Evolutionary conservation across 2,329 filamentous ascomycete genomes (phyloP).

Genomic region (Pseudogymnoascus sp.): DNA sequence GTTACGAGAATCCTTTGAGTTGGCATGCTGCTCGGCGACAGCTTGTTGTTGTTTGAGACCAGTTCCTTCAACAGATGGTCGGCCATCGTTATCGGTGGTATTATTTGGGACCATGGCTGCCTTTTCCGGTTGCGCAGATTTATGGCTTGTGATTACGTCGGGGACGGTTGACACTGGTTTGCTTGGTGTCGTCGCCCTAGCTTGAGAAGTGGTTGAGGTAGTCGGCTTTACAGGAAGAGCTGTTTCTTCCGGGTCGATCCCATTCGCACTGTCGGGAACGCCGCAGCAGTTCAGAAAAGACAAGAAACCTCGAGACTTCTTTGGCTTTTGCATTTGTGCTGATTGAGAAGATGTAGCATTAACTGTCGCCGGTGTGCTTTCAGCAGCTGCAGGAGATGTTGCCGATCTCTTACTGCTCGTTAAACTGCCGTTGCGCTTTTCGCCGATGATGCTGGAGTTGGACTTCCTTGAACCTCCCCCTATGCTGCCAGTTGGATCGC

Average conservation of each 20-base stretch:
- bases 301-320: constrained; percentile 39
- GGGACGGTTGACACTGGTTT: constrained; percentile 23
- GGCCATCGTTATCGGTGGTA: constrained; percentile 17
- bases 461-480: constrained; percentile 60
- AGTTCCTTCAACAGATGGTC: constrained; percentile 16
- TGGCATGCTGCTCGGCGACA: constrained; percentile 15
- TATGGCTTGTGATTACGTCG: background rate
- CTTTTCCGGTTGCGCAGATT: constrained; percentile 24
- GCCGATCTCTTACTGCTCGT: constrained; percentile 56
- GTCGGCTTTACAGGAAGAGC: constrained; percentile 41
- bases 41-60: constrained; percentile 5
- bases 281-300: constrained; percentile 45
- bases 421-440: constrained; percentile 60
- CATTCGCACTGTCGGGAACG: constrained; percentile 34
- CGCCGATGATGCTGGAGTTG: constrained; percentile 56
- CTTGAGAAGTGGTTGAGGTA: constrained; percentile 27
- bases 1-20: constrained; percentile 22
- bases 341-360: constrained; percentile 27
- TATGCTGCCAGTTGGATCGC: constrained; percentile 56
- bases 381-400: constrained; percentile 37
- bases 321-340: constrained; percentile 30
- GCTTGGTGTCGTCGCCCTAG: constrained; percentile 26
- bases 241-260: constrained; percentile 39
- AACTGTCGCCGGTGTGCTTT: constrained; percentile 34
- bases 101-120: constrained; percentile 21